A percentile compares a stretch with the other conserved stretches of the same genome.
Evolutionary conservation across 2,329 filamentous ascomycete species (phyloP).

Genomic region (Lasiodiplodia gonubiensis): DNA sequence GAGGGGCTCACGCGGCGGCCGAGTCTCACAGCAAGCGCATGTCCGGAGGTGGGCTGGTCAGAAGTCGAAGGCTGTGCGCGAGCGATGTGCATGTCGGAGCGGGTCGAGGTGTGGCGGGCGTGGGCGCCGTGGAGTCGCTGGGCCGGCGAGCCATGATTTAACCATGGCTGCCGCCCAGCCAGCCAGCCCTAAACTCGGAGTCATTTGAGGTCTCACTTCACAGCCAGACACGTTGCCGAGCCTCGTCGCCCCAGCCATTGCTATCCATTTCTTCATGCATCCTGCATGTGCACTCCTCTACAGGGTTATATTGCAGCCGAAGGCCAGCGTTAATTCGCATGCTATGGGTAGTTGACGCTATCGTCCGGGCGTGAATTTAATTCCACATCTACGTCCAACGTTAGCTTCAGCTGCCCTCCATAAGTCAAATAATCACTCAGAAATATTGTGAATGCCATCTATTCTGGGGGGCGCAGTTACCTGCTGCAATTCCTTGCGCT

Average conservation of each 20-base stretch:
- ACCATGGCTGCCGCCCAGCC: slow-evolving; percentile 10
- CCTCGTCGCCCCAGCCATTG: slow-evolving; percentile 12
- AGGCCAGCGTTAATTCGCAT: too few relatives aligned
- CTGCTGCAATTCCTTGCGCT: too few relatives aligned
- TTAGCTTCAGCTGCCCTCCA: too few relatives aligned
- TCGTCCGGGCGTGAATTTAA: too few relatives aligned
- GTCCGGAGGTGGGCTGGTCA: slow-evolving; percentile 9
- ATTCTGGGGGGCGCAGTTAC: too few relatives aligned
- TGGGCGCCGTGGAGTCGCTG: slow-evolving; percentile 19
- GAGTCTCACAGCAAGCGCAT: slow-evolving; percentile 25
- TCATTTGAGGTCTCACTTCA: slow-evolving; percentile 15
- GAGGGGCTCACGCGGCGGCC: slow-evolving; percentile 25
- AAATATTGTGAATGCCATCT: too few relatives aligned
- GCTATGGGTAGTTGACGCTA: too few relatives aligned
- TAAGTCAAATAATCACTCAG: too few relatives aligned
- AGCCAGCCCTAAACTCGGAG: slow-evolving; percentile 8
- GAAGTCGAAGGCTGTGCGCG: slow-evolving; percentile 15
- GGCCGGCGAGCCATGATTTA: slow-evolving; percentile 23
- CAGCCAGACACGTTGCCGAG: slow-evolving; percentile 20
- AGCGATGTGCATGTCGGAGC: slow-evolving; percentile 25
- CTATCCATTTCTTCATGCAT: slow-evolving; percentile 20
- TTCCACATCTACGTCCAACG: too few relatives aligned
- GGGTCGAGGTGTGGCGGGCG: slow-evolving; percentile 25
- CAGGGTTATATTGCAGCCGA: too few relatives aligned
- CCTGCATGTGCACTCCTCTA: slow-evolving; percentile 15